Conservation (phyloP, 192 early-diverging fungal genomes). For the Phycomyces nitens region DNA sequence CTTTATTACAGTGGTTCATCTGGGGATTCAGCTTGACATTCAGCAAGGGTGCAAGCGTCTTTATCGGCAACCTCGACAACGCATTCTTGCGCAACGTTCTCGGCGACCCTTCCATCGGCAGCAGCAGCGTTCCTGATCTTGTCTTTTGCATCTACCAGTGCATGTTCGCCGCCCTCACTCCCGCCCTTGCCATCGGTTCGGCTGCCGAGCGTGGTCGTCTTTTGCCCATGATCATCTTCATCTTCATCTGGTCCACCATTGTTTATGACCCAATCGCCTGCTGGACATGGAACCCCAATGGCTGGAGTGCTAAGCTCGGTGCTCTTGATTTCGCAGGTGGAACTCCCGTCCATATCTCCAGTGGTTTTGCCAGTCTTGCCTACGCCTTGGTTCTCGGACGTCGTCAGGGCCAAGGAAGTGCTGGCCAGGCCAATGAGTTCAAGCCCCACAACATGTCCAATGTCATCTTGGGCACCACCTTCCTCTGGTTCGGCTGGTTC, state of each 20-base stretch:
- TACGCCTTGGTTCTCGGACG: slow-evolving; percentile 84
- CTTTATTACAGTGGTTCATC: slow-evolving; percentile 69
- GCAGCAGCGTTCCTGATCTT: slow-evolving; percentile 66
- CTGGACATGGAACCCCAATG: slow-evolving; percentile 88
- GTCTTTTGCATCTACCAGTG: slow-evolving; percentile 82
- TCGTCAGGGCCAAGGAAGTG: slow-evolving; percentile 64
- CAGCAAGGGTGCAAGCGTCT: slow-evolving; percentile 61
- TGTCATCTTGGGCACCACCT: slow-evolving; percentile 83
- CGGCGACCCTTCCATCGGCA: slow-evolving; percentile 49
- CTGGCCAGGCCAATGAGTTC: slow-evolving; percentile 45
- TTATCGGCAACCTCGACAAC: slow-evolving; percentile 82
- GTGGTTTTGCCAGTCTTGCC: slow-evolving; percentile 87
- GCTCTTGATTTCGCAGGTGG: slow-evolving; percentile 92
- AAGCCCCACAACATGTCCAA: slow-evolving; percentile 89
- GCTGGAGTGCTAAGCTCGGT: slow-evolving; percentile 82
- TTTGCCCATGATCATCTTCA: slow-evolving; percentile 82
- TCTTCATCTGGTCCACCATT: slow-evolving; percentile 90
- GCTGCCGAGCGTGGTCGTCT: slow-evolving; percentile 87
- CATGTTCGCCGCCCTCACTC: slow-evolving; percentile 91
- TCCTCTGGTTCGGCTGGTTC: slow-evolving; percentile 97
- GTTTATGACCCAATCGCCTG: slow-evolving; percentile 94
- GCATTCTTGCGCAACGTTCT: slow-evolving; percentile 64
- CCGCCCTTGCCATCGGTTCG: slow-evolving; percentile 87
- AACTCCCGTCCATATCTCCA: slow-evolving; percentile 91
- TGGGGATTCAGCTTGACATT: slow-evolving; percentile 92